Conservation (phyloP, 768 basidiomycete genomes). For the Crucibulum laeve region DNA sequence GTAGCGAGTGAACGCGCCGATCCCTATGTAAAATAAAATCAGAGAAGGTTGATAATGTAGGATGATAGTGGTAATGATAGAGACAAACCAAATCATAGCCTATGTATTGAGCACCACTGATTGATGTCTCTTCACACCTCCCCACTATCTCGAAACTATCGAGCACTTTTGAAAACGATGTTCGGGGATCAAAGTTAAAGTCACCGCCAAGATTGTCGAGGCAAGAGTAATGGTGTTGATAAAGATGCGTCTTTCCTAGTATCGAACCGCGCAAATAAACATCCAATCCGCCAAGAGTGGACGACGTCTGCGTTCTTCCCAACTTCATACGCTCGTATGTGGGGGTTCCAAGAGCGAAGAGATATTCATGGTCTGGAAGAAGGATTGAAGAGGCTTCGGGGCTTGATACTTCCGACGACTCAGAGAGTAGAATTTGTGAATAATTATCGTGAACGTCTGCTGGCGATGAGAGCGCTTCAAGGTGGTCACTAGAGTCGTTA, state of each 20-base stretch:
- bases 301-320: constrained; percentile 28
- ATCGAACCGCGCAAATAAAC: constrained; percentile 29
- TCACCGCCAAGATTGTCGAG: constrained; percentile 12
- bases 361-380: constrained; percentile 20
- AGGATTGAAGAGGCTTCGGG: constrained; percentile 8
- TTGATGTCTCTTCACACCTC: background rate
- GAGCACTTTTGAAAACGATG: background rate
- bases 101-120: background rate
- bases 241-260: constrained; percentile 18
- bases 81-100: background rate
- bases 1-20: constrained; percentile 18
- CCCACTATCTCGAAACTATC: background rate
- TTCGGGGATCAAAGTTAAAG: background rate
- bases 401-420: constrained; percentile 9
- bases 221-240: constrained; percentile 22
- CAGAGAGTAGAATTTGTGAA: constrained; percentile 20
- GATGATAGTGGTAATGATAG: background rate
- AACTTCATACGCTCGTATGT: background rate
- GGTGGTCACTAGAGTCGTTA: constrained; percentile 13
- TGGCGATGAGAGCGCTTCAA: constrained; percentile 11
- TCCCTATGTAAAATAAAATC: constrained; percentile 4
- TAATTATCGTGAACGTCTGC: constrained; percentile 20
- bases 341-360: constrained; percentile 7
- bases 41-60: background rate
- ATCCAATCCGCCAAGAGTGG: constrained; percentile 31